Conservation (phyloP, 139 green algal species). For the Volvox africanus region DNA sequence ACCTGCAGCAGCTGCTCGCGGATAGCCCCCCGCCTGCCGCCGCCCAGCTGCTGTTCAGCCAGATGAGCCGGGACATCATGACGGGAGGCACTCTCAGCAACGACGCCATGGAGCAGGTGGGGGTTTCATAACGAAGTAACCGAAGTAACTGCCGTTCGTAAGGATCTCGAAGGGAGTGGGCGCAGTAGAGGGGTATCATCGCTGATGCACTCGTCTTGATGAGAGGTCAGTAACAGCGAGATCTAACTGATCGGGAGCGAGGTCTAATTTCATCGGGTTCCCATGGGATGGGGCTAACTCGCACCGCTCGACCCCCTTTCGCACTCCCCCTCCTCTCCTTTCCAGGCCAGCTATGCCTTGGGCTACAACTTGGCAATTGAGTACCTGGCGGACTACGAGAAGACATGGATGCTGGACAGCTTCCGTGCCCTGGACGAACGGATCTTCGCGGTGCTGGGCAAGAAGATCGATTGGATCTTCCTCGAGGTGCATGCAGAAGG, state of each 20-base stretch:
- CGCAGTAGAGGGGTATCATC: too few relatives aligned
- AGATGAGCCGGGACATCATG: constrained; percentile 88
- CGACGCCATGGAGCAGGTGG: constrained; percentile 63
- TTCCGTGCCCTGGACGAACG: constrained; percentile 81
- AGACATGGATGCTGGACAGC: constrained; percentile 94
- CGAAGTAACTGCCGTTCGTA: too few relatives aligned
- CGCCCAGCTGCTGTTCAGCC: constrained; percentile 73
- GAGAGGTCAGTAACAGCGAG: too few relatives aligned
- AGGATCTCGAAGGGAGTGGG: too few relatives aligned
- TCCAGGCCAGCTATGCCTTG: constrained; percentile 88
- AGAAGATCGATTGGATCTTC: constrained; percentile 89
- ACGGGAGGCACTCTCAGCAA: constrained; percentile 44
- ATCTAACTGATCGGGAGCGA: too few relatives aligned
- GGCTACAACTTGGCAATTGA: constrained; percentile 97
- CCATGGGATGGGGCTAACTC: too few relatives aligned
- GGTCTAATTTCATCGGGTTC: too few relatives aligned
- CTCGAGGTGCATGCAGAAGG: constrained; percentile 93
- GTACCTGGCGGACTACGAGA: constrained; percentile 95
- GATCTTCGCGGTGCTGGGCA: constrained; percentile 61
- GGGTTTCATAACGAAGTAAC: neutral
- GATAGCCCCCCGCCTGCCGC: constrained; percentile 62
- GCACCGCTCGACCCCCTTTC: neutral
- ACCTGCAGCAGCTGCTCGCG: constrained; percentile 74
- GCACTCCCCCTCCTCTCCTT: neutral
- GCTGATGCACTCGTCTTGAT: too few relatives aligned